Evolutionary conservation across 2,329 filamentous ascomycete species (phyloP), one percentile per base, ranked within the genome.

Genomic region (Albophoma yamanashiensis): DNA sequence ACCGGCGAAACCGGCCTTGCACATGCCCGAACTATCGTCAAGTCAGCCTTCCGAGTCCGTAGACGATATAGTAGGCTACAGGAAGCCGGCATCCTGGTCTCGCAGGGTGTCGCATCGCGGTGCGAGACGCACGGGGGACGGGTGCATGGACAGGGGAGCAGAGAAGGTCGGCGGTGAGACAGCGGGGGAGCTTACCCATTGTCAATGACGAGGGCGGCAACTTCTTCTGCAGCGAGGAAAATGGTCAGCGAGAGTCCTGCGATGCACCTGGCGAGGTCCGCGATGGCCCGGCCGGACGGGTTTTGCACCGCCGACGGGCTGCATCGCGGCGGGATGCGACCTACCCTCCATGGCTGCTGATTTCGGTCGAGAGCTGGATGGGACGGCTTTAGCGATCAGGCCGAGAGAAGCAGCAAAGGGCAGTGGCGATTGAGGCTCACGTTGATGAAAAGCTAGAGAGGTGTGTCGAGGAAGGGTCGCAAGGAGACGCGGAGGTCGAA

Each of bases 1-100:
- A 92, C 94, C 94, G 85, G 94, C 94, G 83, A 99, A 99, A 92
- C 94, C 94, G 89, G 94, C 94, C 87, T 99, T 99, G 85, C 94
- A 99, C 94, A 99, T 97, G 88, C 94, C 94, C 82, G 94, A 97
- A 89, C 93, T 97, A 79, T 66, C 74, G 62, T 68, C 60, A 68
- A 64, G 74, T 82, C 68, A 82, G 79, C 66, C 63, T 57, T 25
- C 58, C 59, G 52, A 42, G 34, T 55, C n/a, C 47, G 22, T n/a
- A 14, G 57, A 55, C 14, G 25, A 36, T 39, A 25, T 36, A 27
- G 5, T 38, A 36, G 50, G 31, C 31, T 15, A 20, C 55, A 43
- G 55, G 15, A 34, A 57, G 40, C 40, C 12, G 17, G 6, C 55
- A n/a, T 25, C 55, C 55, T 27, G 3, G 55, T 7, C 20, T 20